These are phyloP conservation scores for Zymoseptoria ardabiliae DNA, from an alignment of 2,329 filamentous ascomycete genomes.

Conservation along the genomic window DNA sequence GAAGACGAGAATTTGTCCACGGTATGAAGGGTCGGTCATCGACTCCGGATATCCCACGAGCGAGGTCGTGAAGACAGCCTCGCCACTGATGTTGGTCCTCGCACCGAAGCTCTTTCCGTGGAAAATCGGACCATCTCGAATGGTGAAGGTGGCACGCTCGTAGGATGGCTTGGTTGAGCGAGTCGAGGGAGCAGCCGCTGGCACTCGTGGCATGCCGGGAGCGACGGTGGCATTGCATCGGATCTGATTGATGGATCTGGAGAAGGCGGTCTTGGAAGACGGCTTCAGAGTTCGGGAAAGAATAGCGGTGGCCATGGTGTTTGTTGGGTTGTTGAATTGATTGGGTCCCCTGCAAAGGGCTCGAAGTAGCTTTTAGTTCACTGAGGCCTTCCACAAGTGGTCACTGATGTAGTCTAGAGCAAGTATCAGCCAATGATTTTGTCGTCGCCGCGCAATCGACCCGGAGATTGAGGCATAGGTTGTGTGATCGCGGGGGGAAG, in stretches of 20 bases:
- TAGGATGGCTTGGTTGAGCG: conserved; percentile 55
- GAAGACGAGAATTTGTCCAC: conserved; percentile 93
- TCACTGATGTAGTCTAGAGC: conserved; percentile 58
- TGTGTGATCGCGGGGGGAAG: conserved; percentile 8
- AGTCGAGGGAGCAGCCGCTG: conserved; percentile 51
- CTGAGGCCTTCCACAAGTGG: conserved; percentile 62
- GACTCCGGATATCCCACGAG: conserved; percentile 96
- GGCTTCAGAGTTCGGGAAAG: conserved; percentile 49
- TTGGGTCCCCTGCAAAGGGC: conserved; percentile 4
- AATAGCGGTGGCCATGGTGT: conserved; percentile 40
- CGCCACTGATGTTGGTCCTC: conserved; percentile 91
- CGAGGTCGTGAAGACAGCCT: conserved; percentile 97
- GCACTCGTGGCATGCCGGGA: conserved; percentile 62
- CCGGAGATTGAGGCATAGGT: neutral
- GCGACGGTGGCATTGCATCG: conserved; percentile 55
- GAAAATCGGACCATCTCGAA: conserved; percentile 92
- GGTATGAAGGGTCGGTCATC: conserved; percentile 61
- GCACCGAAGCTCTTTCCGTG: conserved; percentile 94
- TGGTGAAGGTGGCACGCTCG: conserved; percentile 86
- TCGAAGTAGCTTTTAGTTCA: conserved; percentile 44
- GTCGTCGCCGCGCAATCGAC: conserved; percentile 1
- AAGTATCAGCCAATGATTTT: conserved; percentile 4
- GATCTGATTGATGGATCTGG: conserved; percentile 44
- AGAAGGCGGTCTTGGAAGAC: conserved; percentile 36
- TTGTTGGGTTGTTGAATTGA: conserved; percentile 16